Evolutionary conservation across 805 yeast species (phyloP).

Genomic region (Tetrapisispora taiwanensis): DNA sequence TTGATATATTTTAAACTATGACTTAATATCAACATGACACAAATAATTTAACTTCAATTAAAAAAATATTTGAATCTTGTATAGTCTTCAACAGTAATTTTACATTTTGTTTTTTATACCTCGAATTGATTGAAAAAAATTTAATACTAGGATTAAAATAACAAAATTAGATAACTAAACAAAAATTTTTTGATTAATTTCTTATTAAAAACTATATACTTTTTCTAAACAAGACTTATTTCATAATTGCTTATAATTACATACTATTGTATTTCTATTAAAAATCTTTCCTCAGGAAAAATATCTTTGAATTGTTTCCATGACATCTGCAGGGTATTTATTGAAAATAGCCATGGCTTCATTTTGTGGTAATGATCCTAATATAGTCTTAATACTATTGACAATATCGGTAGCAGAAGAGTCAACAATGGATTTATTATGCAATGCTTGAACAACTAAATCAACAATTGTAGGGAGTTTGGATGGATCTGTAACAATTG

Average conservation of each 20-base stretch:
- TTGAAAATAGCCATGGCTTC: slow-evolving; percentile 57
- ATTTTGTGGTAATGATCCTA: slow-evolving; percentile 55
- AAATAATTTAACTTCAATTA: too few relatives aligned
- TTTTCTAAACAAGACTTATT: background rate
- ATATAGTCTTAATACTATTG: slow-evolving; percentile 49
- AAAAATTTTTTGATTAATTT: too few relatives aligned
- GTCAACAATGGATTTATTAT: slow-evolving; percentile 58
- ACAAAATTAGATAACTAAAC: too few relatives aligned
- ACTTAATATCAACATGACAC: too few relatives aligned
- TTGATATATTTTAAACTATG: too few relatives aligned
- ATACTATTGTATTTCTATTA: background rate
- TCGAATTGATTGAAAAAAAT: too few relatives aligned
- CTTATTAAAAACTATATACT: background rate
- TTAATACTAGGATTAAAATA: too few relatives aligned
- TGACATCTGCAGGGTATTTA: slow-evolving; percentile 51
- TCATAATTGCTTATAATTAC: background rate
- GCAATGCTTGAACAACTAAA: slow-evolving; percentile 61
- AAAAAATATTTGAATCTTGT: too few relatives aligned
- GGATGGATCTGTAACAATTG: slow-evolving; percentile 36
- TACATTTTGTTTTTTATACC: too few relatives aligned
- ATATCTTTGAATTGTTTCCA: slow-evolving; percentile 50
- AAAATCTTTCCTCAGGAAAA: slow-evolving; percentile 29
- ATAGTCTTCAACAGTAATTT: too few relatives aligned
- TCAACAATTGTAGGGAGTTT: slow-evolving; percentile 57
- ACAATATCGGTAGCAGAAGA: slow-evolving; percentile 60